Conservation (phyloP, 371 early-diverging fungal species). For the Apophysomyces trapeziformis region DNA sequence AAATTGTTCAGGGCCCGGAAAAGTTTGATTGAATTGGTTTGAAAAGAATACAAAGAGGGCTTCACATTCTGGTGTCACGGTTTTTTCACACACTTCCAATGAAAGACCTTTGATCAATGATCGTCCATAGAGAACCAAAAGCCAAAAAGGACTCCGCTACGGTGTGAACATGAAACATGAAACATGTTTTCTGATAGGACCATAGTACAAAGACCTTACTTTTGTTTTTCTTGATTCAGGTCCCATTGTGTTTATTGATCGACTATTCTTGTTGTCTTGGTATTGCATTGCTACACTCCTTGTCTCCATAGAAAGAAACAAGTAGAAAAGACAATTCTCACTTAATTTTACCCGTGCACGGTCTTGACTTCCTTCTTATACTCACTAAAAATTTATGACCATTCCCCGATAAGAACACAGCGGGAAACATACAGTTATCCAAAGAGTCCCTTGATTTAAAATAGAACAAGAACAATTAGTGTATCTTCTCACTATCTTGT, state of each 20-base stretch:
- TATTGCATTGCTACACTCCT: no score
- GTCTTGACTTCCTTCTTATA: conserved; percentile 3
- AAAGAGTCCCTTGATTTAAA: no score
- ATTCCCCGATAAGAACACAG: no score
- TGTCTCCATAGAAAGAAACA: no score
- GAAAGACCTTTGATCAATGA: background rate
- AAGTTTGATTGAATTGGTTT: conserved; percentile 4
- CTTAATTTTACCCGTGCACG: no score
- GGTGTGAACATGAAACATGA: background rate
- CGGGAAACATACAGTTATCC: no score
- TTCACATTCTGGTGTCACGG: no score
- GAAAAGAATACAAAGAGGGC: no score
- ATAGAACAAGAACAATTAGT: no score
- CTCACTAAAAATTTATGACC: background rate
- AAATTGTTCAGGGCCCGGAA: conserved; percentile 9
- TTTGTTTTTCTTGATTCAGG: background rate
- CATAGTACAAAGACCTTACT: background rate
- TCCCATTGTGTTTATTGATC: background rate
- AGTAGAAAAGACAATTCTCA: no score
- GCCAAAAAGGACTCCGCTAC: background rate
- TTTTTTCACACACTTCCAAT: background rate
- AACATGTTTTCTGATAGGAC: background rate
- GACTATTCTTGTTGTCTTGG: background rate
- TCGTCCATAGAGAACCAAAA: background rate
- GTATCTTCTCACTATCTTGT: no score